Base-by-base conservation (phyloP, 2,329 filamentous ascomycete species). In the Alternaria solani region DNA sequence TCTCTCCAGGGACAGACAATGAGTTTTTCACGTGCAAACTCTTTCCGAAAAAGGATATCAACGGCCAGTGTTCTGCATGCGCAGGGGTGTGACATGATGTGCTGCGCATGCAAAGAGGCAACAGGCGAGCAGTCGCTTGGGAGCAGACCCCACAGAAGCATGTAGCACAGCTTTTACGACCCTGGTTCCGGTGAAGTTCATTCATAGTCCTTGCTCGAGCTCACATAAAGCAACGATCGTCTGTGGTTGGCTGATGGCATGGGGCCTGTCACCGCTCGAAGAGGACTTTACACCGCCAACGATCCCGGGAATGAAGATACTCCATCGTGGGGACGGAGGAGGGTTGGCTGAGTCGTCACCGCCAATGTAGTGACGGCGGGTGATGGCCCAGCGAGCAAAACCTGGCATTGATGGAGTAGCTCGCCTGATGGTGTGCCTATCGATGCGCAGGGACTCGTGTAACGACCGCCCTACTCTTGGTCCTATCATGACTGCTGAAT, bases 131-230 rank as follows among this genome's bases (percentile, higher is more conserved):
- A 64, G 32, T 65, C 65, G 62, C 59, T 61, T 69, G 62, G 61
- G 51, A 39, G 38, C 44, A 47, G 51, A 53, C 44, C 48, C 62
- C 54, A 61, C 51, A 53, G 44, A 43, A n/a, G 54, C 30, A 51
- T 62, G 72, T 76, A 53, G 66, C 69, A 73, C 72, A 69, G 46
- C 61, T 58, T 30, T 47, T 57, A 55, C 49, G 59, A 59, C 62
- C 58, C 64, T 57, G 48, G 61, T 48, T 72, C 70, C 72, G 73
- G 70, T 71, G 65, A 72, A 63, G 60, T 52, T 60, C 44, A 52
- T 63, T 65, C 59, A 56, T 54, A 65, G 59, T 59, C 57, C 59
- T 46, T 47, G 58, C 30, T 62, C 59, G 56, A 49, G 38, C 44
- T 46, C 32, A 47, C 41, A 23, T 38, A 48, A 55, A 52, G 42